These are phyloP conservation scores for Pestalotiopsis sp. DNA, from an alignment of 2,329 filamentous ascomycete genomes.

Conservation along the genomic window DNA sequence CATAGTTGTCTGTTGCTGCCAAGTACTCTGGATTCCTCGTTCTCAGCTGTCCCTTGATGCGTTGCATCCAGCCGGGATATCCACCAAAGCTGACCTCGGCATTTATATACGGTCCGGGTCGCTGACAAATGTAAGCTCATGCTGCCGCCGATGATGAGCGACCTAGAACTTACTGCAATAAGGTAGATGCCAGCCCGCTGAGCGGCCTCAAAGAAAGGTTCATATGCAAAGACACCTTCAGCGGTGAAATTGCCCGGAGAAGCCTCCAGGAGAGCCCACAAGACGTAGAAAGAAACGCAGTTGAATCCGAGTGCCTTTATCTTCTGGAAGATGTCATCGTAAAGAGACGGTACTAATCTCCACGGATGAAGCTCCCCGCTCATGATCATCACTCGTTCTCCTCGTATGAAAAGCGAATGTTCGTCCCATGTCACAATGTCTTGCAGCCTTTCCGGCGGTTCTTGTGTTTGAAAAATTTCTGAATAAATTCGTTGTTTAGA, in stretches of 20 bases:
- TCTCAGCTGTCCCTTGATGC: conserved; percentile 63
- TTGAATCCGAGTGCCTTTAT: conserved; percentile 81
- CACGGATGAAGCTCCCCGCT: conserved; percentile 76
- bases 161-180: conserved; percentile 49
- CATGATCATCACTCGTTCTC: conserved; percentile 72
- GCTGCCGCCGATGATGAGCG: neutral
- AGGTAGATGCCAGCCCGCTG: conserved; percentile 75
- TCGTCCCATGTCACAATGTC: conserved; percentile 68
- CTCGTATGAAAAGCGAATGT: conserved; percentile 70
- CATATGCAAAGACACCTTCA: conserved; percentile 70
- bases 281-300: conserved; percentile 74
- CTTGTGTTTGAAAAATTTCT: neutral
- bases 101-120: conserved; percentile 75
- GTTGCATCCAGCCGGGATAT: conserved; percentile 79
- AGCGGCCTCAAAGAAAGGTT: conserved; percentile 77
- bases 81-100: conserved; percentile 76
- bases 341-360: conserved; percentile 45
- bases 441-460: neutral
- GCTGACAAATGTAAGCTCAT: conserved; percentile 17
- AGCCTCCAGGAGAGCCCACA: conserved; percentile 78
- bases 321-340: conserved; percentile 75
- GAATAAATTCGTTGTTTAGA: neutral
- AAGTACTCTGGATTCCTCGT: conserved; percentile 64
- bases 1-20: conserved; percentile 68
- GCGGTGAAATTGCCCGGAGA: conserved; percentile 69